Percentiles rank a stretch among this genome's conserved stretches.
Evolutionary conservation across 2,329 filamentous ascomycete species (phyloP).

Genomic region (Ampelomyces quisqualis): DNA sequence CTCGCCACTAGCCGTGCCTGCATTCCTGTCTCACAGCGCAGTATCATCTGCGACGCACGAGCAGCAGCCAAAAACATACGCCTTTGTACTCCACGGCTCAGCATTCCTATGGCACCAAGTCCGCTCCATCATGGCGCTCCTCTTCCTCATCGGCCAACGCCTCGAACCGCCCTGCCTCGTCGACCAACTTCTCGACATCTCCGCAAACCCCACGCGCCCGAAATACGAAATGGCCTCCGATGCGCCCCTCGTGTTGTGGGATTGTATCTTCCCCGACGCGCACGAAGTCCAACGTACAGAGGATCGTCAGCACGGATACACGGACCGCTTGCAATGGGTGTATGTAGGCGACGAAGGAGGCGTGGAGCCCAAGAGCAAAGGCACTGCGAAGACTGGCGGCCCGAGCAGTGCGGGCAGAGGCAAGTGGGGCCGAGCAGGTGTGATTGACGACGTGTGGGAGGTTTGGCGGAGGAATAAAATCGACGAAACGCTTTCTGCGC

Average conservation of each 20-base stretch:
- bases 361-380: conserved; percentile 48
- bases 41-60: conserved; percentile 14
- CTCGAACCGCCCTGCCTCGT: conserved; percentile 76
- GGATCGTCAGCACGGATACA: conserved; percentile 45
- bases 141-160: conserved; percentile 91
- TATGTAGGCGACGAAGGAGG: conserved; percentile 69
- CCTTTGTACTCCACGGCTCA: conserved; percentile 83
- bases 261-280: conserved; percentile 77
- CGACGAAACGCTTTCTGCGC: conserved; percentile 79
- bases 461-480: conserved; percentile 84
- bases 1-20: conserved; percentile 27
- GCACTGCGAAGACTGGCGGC: conserved; percentile 14
- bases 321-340: conserved; percentile 73
- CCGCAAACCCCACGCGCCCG: conserved; percentile 71
- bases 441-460: conserved; percentile 66
- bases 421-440: conserved; percentile 41
- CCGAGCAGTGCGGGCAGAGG: conserved; percentile 23
- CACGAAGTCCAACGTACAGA: conserved; percentile 41
- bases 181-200: conserved; percentile 70
- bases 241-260: conserved; percentile 88
- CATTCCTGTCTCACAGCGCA: conserved; percentile 32
- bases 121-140: conserved; percentile 83
- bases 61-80: conserved; percentile 66
- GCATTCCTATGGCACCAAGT: conserved; percentile 99
- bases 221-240: conserved; percentile 90